Conservation (phyloP, 441 rosid species). For the Croton setiger region DNA sequence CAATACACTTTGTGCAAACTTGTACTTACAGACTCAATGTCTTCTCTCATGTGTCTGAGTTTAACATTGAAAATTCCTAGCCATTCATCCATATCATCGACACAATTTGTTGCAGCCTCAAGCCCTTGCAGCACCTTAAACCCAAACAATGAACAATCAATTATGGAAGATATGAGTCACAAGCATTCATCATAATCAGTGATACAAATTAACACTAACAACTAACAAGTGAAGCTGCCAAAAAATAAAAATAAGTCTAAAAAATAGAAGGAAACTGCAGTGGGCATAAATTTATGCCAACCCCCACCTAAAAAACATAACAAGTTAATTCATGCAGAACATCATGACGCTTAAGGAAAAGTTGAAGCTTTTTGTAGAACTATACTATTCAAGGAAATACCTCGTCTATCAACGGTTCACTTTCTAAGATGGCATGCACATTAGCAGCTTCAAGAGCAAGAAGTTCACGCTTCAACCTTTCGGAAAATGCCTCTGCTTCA, state of each 20-base stretch:
- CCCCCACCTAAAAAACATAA: background rate
- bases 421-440: constrained; percentile 98
- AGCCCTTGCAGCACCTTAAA: constrained; percentile 92
- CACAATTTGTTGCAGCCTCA: constrained; percentile 89
- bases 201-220: background rate
- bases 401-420: constrained; percentile 92
- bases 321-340: background rate
- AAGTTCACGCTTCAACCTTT: constrained; percentile 97
- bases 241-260: background rate
- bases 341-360: background rate
- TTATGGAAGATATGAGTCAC: constrained; percentile 6
- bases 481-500: constrained; percentile 99
- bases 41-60: constrained; percentile 99
- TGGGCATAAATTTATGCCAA: background rate
- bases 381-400: constrained; percentile 30
- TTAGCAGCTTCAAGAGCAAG: constrained; percentile 99
- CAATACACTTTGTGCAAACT: constrained; percentile 8
- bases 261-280: background rate
- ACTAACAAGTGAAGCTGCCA: background rate
- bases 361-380: constrained; percentile 10
- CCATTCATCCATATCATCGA: constrained; percentile 99
- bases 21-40: constrained; percentile 81
- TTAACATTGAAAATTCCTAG: constrained; percentile 94
- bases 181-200: background rate
- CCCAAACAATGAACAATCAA: constrained; percentile 24